These are phyloP conservation scores for Vigna reflexopilosa DNA, from an alignment of 306 rosid species.

Conservation along the genomic window DNA sequence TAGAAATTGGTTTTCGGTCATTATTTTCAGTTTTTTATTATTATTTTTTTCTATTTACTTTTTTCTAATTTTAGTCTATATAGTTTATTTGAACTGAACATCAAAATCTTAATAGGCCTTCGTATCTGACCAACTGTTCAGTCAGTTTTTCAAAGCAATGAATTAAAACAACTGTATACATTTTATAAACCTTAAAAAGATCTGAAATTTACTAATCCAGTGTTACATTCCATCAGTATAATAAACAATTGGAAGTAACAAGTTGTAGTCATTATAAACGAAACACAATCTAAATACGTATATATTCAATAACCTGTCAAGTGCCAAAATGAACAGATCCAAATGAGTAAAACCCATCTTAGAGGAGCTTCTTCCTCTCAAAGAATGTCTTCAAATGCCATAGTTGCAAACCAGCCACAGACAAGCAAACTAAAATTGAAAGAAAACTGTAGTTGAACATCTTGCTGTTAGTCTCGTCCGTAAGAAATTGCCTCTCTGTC, in stretches of 20 bases:
- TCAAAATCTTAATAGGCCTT: background rate
- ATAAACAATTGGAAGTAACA: background rate
- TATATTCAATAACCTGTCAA: background rate
- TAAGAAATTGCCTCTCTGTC: conserved; percentile 83
- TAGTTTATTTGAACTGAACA: background rate
- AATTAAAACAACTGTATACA: background rate
- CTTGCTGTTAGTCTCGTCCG: conserved; percentile 58
- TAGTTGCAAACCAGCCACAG: conserved; percentile 82
- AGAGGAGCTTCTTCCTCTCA: conserved; percentile 82
- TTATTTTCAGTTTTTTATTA: too few relatives aligned
- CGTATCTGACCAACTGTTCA: background rate
- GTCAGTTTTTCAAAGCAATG: background rate
- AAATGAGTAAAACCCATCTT: conserved; percentile 24
- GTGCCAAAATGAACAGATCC: background rate
- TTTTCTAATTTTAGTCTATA: background rate
- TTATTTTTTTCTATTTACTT: background rate
- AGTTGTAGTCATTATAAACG: too few relatives aligned
- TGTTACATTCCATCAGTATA: background rate
- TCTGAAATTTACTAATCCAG: background rate
- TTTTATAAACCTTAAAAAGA: background rate
- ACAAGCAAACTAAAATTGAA: conserved; percentile 76
- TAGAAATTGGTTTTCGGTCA: too few relatives aligned
- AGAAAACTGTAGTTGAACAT: conserved; percentile 73
- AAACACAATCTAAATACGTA: background rate
- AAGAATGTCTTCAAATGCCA: conserved; percentile 92